These are phyloP conservation scores for Haplosporangium sp. DNA, from an alignment of 371 early-diverging fungal species.

Conservation along the genomic window DNA sequence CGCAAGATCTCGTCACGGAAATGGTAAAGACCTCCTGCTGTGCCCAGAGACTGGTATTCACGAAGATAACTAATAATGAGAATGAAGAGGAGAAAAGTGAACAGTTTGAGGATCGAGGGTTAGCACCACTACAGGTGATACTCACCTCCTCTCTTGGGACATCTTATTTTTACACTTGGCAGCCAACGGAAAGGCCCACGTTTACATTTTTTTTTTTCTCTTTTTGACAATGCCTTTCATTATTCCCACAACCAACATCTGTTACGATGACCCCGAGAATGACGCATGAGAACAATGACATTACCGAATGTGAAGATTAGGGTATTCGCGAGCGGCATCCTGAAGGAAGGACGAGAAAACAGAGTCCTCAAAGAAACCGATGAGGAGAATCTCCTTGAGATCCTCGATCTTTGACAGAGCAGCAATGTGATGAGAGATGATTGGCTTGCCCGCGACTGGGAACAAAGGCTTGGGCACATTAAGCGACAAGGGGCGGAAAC, in stretches of 20 bases:
- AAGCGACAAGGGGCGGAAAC: conserved; percentile 97
- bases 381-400: conserved; percentile 91
- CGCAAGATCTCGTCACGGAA: conserved; percentile 96
- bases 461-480: conserved; percentile 97
- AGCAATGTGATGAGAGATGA: conserved; percentile 95
- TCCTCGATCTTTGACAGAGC: conserved; percentile 89
- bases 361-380: conserved; percentile 96
- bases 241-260: conserved; percentile 11
- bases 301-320: conserved; percentile 85
- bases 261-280: too few relatives aligned
- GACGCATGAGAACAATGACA: neutral
- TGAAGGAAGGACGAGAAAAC: conserved; percentile 90
- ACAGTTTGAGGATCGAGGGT: neutral
- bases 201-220: conserved; percentile 2
- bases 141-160: neutral
- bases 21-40: conserved; percentile 97
- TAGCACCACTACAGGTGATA: neutral
- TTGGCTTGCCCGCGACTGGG: conserved; percentile 95
- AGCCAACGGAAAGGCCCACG: conserved; percentile 19
- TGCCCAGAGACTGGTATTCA: conserved; percentile 96
- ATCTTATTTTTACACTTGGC: neutral
- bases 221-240: neutral
- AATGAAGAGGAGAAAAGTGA: neutral
- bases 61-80: conserved; percentile 85
- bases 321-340: conserved; percentile 86